These are phyloP conservation scores for Macrolepiota fuliginosa DNA, from an alignment of 768 basidiomycete genomes.

Conservation along the genomic window DNA sequence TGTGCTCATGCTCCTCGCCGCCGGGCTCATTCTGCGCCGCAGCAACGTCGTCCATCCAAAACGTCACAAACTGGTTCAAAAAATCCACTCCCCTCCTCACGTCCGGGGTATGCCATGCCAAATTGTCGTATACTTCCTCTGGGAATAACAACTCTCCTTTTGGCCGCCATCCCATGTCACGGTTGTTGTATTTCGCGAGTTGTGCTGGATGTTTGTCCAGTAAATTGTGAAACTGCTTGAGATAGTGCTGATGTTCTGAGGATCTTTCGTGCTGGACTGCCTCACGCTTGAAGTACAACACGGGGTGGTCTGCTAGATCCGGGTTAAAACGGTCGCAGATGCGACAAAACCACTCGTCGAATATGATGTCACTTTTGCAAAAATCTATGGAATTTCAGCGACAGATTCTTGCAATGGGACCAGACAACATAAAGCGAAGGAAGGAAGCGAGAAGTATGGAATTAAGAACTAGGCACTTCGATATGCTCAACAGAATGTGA, in stretches of 20 bases:
- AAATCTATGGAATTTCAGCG: neutral
- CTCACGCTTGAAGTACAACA: neutral
- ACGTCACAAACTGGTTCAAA: slow-evolving; percentile 4
- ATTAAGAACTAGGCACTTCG: neutral
- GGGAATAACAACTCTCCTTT: neutral
- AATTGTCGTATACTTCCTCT: slow-evolving; percentile 3
- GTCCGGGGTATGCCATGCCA: neutral
- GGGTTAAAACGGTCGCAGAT: slow-evolving; percentile 4
- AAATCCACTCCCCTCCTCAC: slow-evolving; percentile 2
- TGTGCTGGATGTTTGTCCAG: neutral
- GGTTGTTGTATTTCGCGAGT: neutral
- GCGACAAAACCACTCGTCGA: slow-evolving; percentile 11
- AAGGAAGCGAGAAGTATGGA: neutral
- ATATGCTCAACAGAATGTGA: neutral
- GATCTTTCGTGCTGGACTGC: slow-evolving; percentile 1
- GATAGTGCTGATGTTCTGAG: neutral
- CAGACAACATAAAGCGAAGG: neutral
- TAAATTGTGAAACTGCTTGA: neutral
- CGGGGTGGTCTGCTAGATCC: neutral
- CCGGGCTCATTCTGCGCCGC: neutral
- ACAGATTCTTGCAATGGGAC: neutral
- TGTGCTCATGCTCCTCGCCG: neutral
- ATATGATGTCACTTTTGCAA: slow-evolving; percentile 2
- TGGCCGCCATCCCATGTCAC: neutral
- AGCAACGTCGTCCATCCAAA: slow-evolving; percentile 8